Base-by-base conservation (phyloP, 2,329 filamentous ascomycete species). In the Biscogniauxia marginata region DNA sequence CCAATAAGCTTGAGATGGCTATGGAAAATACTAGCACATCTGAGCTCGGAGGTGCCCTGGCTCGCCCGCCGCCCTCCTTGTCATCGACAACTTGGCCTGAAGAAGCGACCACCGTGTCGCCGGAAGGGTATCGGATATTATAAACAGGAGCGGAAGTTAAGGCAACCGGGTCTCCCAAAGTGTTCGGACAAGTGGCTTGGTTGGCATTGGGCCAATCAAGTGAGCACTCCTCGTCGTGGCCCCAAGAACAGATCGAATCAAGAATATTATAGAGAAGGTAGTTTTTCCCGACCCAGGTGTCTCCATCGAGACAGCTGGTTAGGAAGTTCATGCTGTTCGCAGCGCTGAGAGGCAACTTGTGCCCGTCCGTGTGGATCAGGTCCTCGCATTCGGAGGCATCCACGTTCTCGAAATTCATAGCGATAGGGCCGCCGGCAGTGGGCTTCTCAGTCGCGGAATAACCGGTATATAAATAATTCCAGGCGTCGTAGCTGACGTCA, bases 401-500 rank as follows among this genome's bases (percentile, higher is more conserved):
- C 52, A 81, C 77, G 30, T 74, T 70, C 66, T 82, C 74, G 66
- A 77, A 84, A 45, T 77, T 70, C 75, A 84, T 83, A 43, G 71
- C 65, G 46, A 82, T 71, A 50, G 78, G 77, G 47, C 83, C 83
- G 56, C 82, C 82, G 34, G 67, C 56, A 2, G 74, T 71, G 13
- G 82, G 81, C 50, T 74, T 66, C 13, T 74, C 67, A 7, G 70
- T 73, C 44, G 82, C 83, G 11, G 75, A 73, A 58, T 75, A 64
- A 60, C 82, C 82, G 30, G 76, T 80, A 63, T 71, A 70, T 44
- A 86, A 80, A 65, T 80, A 80, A 75, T 84, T 84, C 81, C 81
- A 86, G 50, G 83, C 82, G 61, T 85, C 82, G 73, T 84, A 85
- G 58, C 74, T 78, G 70, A 86, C 77, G 69, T 86, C 83, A 67